phyloP scores from a whole-genome alignment of 2,329 filamentous ascomycete genomes.

The Drechslerella dactyloides region DNA sequence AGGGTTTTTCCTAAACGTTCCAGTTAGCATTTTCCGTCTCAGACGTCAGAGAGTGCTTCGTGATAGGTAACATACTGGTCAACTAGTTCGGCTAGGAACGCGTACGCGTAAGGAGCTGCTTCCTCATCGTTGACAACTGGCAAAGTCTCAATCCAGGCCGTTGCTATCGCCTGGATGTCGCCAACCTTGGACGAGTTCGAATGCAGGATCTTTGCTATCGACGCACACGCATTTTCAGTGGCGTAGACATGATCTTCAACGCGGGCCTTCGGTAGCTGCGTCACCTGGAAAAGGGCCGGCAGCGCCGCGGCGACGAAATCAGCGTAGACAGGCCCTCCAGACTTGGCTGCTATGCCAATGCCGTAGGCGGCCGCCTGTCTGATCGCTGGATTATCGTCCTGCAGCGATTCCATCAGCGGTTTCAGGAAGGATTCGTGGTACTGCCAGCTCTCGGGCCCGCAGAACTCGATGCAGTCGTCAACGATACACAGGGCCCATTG shows the following conservation, averaged over 20 bases:
- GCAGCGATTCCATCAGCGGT: slow-evolving; percentile 84
- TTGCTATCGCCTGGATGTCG: slow-evolving; percentile 76
- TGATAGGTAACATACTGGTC: slow-evolving; percentile 74
- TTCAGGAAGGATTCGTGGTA: slow-evolving; percentile 86
- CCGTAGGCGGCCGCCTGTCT: slow-evolving; percentile 95
- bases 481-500: slow-evolving; percentile 99
- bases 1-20: slow-evolving; percentile 75
- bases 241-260: slow-evolving; percentile 94
- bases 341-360: slow-evolving; percentile 91
- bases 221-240: slow-evolving; percentile 95
- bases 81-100: slow-evolving; percentile 87
- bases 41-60: slow-evolving; percentile 46
- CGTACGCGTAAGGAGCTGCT: slow-evolving; percentile 93
- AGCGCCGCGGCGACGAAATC: slow-evolving; percentile 82
- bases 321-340: slow-evolving; percentile 84
- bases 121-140: slow-evolving; percentile 96
- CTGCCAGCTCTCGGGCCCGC: slow-evolving; percentile 82
- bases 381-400: slow-evolving; percentile 84
- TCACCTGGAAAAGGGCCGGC: slow-evolving; percentile 82
- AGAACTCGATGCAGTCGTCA: slow-evolving; percentile 98
- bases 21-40: slow-evolving; percentile 55
- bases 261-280: slow-evolving; percentile 78
- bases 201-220: slow-evolving; percentile 95
- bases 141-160: slow-evolving; percentile 88
- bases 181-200: slow-evolving; percentile 79